Conservation (phyloP, 192 early-diverging fungal genomes). For the Coemansia sp. region DNA sequence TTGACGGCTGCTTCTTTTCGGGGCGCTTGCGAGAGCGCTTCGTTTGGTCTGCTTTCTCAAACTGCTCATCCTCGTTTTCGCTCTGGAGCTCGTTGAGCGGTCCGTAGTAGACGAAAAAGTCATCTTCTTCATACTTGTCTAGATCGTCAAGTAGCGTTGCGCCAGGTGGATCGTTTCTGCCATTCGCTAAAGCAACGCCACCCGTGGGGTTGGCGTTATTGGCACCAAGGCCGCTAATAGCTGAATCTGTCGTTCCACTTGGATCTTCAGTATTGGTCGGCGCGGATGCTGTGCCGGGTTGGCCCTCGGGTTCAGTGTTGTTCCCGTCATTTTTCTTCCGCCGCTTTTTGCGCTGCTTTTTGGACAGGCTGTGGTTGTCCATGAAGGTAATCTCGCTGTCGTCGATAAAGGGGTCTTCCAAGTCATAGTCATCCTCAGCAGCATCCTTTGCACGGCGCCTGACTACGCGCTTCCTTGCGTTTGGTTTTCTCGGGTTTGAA, state of each 20-base stretch:
- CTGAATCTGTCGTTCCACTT: background rate
- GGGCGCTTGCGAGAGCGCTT: slow-evolving; percentile 32
- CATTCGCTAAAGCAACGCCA: background rate
- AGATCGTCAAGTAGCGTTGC: slow-evolving; percentile 24
- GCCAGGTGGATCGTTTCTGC: background rate
- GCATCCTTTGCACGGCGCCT: slow-evolving; percentile 33
- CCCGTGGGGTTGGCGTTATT: background rate
- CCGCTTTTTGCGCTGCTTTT: slow-evolving; percentile 43
- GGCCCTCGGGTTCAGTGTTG: slow-evolving; percentile 40
- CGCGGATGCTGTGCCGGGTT: background rate
- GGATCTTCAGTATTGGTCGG: slow-evolving; percentile 1
- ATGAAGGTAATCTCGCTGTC: slow-evolving; percentile 54
- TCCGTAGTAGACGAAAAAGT: slow-evolving; percentile 55
- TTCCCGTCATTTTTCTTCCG: slow-evolving; percentile 45
- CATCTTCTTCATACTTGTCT: slow-evolving; percentile 45
- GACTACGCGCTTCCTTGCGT: slow-evolving; percentile 16
- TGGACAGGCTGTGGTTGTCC: slow-evolving; percentile 41
- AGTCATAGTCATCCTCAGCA: slow-evolving; percentile 47
- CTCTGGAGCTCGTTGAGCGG: slow-evolving; percentile 45
- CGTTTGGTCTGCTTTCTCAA: slow-evolving; percentile 28
- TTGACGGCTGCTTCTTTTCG: slow-evolving; percentile 37
- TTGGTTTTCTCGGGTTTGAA: slow-evolving; percentile 25
- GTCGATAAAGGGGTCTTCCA: slow-evolving; percentile 57
- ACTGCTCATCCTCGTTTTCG: slow-evolving; percentile 18
- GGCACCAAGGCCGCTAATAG: background rate